These are phyloP conservation scores for apple (Malus domestica) DNA, from an alignment of 306 rosid species.

Conservation along the genomic window DNA sequence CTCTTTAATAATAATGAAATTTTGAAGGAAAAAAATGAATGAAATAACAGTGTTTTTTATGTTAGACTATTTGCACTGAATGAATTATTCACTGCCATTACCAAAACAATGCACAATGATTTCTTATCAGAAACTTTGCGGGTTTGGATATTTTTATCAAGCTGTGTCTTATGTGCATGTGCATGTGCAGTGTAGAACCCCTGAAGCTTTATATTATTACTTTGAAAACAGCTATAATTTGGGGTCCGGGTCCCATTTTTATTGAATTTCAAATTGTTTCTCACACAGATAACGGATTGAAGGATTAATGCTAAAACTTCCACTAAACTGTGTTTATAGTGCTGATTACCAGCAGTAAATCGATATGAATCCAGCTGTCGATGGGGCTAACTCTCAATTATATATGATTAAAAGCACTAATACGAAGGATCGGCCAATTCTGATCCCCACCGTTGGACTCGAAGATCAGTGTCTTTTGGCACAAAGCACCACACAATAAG, in stretches of 20 bases:
- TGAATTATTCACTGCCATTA: not conserved
- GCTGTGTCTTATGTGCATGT: not conserved
- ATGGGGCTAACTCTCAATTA: slow-evolving; percentile 26
- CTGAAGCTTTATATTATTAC: not conserved
- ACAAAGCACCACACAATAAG: not conserved
- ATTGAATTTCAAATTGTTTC: slow-evolving; percentile 16
- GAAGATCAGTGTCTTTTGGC: not conserved
- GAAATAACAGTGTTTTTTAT: not conserved
- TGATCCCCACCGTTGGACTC: slow-evolving; percentile 1
- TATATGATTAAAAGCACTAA: not conserved
- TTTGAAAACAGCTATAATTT: not conserved
- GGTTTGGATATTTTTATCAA: not conserved
- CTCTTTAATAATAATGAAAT: too few species aligned
- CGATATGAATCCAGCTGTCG: slow-evolving; percentile 27
- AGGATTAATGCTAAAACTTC: not conserved
- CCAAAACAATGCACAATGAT: slow-evolving; percentile 6
- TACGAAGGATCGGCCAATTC: slow-evolving; percentile 10
- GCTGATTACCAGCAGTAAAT: not conserved
- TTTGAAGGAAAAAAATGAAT: not conserved
- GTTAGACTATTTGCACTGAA: not conserved
- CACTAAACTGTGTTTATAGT: not conserved
- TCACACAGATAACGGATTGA: not conserved
- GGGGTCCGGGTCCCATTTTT: slow-evolving; percentile 23
- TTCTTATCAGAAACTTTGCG: slow-evolving; percentile 1
- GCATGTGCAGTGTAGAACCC: not conserved